A percentile compares a stretch with the other conserved stretches of the same genome.
Evolutionary conservation across 805 yeast species (phyloP).

Genomic region (Cyberlindnera lachancei): DNA sequence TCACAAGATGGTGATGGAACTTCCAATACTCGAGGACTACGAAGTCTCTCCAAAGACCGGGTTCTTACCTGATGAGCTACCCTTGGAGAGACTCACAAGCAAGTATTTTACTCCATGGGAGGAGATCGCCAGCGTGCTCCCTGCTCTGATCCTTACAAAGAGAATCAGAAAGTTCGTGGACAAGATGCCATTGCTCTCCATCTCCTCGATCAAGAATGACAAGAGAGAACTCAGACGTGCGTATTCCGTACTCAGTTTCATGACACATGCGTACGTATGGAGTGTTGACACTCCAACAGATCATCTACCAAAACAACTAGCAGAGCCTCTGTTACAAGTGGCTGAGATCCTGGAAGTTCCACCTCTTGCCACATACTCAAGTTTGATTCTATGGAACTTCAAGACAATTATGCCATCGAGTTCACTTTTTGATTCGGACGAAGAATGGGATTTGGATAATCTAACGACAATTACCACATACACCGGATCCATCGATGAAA

Average conservation of each 20-base stretch:
- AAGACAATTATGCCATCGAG: slow-evolving; percentile 46
- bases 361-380: slow-evolving; percentile 84
- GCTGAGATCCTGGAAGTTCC: slow-evolving; percentile 63
- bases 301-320: slow-evolving; percentile 56
- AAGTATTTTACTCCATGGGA: slow-evolving; percentile 78
- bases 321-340: slow-evolving; percentile 60
- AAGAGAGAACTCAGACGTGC: slow-evolving; percentile 68
- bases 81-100: slow-evolving; percentile 52
- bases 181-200: slow-evolving; percentile 47
- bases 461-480: slow-evolving; percentile 76
- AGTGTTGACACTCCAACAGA: slow-evolving; percentile 57
- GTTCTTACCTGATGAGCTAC: slow-evolving; percentile 66
- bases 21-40: slow-evolving; percentile 54
- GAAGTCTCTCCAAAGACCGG: slow-evolving; percentile 69
- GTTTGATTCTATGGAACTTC: slow-evolving; percentile 85
- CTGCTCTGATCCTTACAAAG: slow-evolving; percentile 64
- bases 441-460: slow-evolving; percentile 47
- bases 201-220: slow-evolving; percentile 30
- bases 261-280: slow-evolving; percentile 91
- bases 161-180: slow-evolving; percentile 60
- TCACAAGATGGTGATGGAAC: slow-evolving; percentile 16
- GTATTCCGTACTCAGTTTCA: slow-evolving; percentile 66
- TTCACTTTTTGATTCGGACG: slow-evolving; percentile 18
- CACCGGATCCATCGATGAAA: slow-evolving; percentile 86
- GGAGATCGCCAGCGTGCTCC: slow-evolving; percentile 51